A percentile compares a stretch with the other conserved stretches of the same genome.
These are phyloP conservation scores for Aspergillus felis DNA, from an alignment of 2,329 filamentous ascomycete species.

Conservation along the genomic window DNA sequence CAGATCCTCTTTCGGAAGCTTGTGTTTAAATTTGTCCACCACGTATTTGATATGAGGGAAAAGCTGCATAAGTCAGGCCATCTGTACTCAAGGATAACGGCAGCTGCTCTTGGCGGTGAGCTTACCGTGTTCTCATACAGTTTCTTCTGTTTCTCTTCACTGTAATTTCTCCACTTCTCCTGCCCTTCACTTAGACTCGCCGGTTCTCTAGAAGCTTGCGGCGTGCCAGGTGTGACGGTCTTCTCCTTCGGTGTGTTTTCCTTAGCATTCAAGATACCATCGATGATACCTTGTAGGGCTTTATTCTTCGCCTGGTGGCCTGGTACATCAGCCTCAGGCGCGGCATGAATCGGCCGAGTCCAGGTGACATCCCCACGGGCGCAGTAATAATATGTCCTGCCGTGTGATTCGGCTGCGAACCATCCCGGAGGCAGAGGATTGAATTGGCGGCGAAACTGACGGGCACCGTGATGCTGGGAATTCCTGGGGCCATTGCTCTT, in stretches of 20 bases:
- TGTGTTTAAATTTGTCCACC: slow-evolving; percentile 80
- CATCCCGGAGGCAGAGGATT: slow-evolving; percentile 73
- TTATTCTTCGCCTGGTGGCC: slow-evolving; percentile 71
- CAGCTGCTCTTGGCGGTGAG: slow-evolving; percentile 11
- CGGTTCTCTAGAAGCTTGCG: slow-evolving; percentile 55
- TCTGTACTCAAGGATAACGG: not conserved
- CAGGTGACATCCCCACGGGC: slow-evolving; percentile 74
- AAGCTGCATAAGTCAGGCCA: slow-evolving; percentile 51
- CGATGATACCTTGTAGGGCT: slow-evolving; percentile 77
- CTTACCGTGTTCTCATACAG: slow-evolving; percentile 89
- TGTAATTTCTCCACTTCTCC: slow-evolving; percentile 50
- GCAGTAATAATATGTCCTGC: slow-evolving; percentile 82
- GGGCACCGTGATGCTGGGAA: slow-evolving; percentile 54
- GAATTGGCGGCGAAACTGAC: slow-evolving; percentile 54
- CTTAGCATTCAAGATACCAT: slow-evolving; percentile 72
- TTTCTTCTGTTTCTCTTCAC: slow-evolving; percentile 83
- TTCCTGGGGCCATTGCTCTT: slow-evolving; percentile 57
- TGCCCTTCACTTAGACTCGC: slow-evolving; percentile 45
- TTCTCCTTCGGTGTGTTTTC: slow-evolving; percentile 52
- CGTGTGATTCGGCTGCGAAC: slow-evolving; percentile 72
- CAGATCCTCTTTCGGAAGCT: slow-evolving; percentile 74
- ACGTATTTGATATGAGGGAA: slow-evolving; percentile 82
- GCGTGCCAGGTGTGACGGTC: slow-evolving; percentile 59
- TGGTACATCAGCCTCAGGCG: slow-evolving; percentile 57
- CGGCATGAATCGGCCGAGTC: slow-evolving; percentile 69